These are phyloP conservation scores for Penicillium pancosmium DNA, from an alignment of 495 filamentous ascomycete genomes.

Conservation along the genomic window DNA sequence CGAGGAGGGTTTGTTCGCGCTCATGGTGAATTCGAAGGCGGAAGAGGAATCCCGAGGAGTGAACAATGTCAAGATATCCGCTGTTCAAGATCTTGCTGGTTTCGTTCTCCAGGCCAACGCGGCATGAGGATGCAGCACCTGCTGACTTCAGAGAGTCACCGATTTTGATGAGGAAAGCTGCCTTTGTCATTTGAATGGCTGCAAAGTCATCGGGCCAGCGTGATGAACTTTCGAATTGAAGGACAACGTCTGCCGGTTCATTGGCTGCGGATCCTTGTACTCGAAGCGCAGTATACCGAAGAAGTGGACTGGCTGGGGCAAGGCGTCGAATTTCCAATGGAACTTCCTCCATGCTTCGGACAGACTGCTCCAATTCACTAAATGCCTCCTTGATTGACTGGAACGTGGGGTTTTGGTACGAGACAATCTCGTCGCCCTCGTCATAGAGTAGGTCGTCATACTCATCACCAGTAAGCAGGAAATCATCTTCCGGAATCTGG, in stretches of 20 bases:
- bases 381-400: constrained; percentile 63
- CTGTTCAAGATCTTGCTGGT: constrained; percentile 67
- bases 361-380: constrained; percentile 67
- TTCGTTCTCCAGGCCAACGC: constrained; percentile 80
- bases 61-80: constrained; percentile 80
- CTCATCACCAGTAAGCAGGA: constrained; percentile 63
- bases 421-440: constrained; percentile 37
- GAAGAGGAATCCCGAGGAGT: constrained; percentile 64
- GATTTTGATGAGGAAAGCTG: constrained; percentile 86
- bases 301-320: constrained; percentile 65
- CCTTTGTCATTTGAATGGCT: constrained; percentile 91
- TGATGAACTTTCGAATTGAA: constrained; percentile 91
- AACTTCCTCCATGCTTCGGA: constrained; percentile 74
- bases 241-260: constrained; percentile 63
- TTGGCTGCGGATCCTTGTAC: constrained; percentile 38
- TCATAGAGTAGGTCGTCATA: constrained; percentile 58
- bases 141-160: constrained; percentile 66
- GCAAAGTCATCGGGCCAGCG: constrained; percentile 91
- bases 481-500: constrained; percentile 48
- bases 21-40: constrained; percentile 69
- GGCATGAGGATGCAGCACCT: constrained; percentile 53
- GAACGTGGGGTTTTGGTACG: constrained; percentile 53
- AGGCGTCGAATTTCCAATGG: constrained; percentile 81
- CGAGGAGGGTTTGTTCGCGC: constrained; percentile 78
- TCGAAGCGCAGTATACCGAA: constrained; percentile 71